A percentile compares a stretch with the other conserved stretches of the same genome.
phyloP scores from a whole-genome alignment of 2,329 filamentous ascomycete species.

The Xylariaceae sp. region DNA sequence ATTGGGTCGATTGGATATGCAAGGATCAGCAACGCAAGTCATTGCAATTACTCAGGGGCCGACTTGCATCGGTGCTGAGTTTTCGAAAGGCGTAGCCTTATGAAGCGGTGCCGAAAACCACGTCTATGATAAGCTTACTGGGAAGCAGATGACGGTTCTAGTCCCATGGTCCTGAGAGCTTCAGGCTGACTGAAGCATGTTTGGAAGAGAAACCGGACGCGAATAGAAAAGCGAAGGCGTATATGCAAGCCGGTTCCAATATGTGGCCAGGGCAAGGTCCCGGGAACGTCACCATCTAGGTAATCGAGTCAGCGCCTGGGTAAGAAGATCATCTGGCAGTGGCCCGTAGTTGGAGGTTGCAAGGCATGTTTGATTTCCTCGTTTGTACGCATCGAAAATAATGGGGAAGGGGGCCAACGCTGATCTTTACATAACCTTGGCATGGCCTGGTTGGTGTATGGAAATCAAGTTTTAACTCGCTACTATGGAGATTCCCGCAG shows the following conservation, averaged over 20 bases:
- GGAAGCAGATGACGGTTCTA: neutral
- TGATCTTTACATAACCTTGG: no score
- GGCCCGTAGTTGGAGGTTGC: neutral
- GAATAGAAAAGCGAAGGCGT: neutral
- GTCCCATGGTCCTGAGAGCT: neutral
- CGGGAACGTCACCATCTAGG: no score
- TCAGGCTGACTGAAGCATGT: neutral
- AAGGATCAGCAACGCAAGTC: neutral
- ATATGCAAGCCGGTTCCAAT: slow-evolving; percentile 36
- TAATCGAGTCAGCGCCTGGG: neutral
- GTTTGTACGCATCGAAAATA: no score
- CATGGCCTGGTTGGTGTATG: neutral
- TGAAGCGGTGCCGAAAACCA: neutral
- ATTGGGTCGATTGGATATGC: neutral
- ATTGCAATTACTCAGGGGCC: neutral
- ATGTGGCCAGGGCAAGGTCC: slow-evolving; percentile 25
- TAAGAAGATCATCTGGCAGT: slow-evolving; percentile 1
- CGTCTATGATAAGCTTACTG: neutral
- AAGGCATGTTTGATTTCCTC: neutral
- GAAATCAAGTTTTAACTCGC: no score
- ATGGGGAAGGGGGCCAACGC: no score
- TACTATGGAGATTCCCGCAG: no score
- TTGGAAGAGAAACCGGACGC: neutral
- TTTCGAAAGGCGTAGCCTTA: neutral
- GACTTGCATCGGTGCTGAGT: neutral